Percentiles rank a stretch among this genome's conserved stretches.
These are phyloP conservation scores for Elaphomyces granulatus DNA, from an alignment of 495 filamentous ascomycete species.

Conservation along the genomic window DNA sequence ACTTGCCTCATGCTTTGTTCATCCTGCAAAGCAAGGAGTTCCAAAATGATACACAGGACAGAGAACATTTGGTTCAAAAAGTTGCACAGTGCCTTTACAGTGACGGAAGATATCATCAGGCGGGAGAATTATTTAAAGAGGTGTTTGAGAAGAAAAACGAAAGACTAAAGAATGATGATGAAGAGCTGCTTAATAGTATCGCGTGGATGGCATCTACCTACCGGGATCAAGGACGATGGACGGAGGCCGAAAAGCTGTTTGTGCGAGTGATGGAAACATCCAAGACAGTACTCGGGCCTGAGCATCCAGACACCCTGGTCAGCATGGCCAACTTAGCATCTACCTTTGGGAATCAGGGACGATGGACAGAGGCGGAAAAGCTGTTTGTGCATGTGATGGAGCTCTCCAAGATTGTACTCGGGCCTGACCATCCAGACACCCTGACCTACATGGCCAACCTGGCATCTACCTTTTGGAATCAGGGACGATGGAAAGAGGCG, in stretches of 20 bases:
- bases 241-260: constrained; percentile 9
- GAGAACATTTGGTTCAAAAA: too few species aligned
- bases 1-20: too few species aligned
- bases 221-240: constrained; percentile 9
- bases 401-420: constrained; percentile 13
- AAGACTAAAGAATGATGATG: constrained; percentile 15
- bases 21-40: too few species aligned
- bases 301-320: constrained; percentile 13
- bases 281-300: constrained; percentile 14
- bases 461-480: too few species aligned
- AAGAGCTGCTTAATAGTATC: constrained; percentile 11
- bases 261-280: constrained; percentile 10
- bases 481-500: too few species aligned
- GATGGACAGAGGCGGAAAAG: constrained; percentile 20
- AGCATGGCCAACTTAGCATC: constrained; percentile 15
- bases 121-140: constrained; percentile 7
- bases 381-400: constrained; percentile 9
- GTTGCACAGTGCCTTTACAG: too few species aligned
- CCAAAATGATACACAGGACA: too few species aligned
- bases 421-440: constrained; percentile 26
- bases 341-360: constrained; percentile 8
- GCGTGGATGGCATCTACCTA: constrained; percentile 12
- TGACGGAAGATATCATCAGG: too few species aligned
- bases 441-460: constrained; percentile 18
- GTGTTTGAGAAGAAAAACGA: constrained; percentile 11